A percentile compares a stretch with the other conserved stretches of the same genome.
Evolutionary conservation across 2,329 filamentous ascomycete genomes (phyloP).

Genomic region (Beauveria sp.): DNA sequence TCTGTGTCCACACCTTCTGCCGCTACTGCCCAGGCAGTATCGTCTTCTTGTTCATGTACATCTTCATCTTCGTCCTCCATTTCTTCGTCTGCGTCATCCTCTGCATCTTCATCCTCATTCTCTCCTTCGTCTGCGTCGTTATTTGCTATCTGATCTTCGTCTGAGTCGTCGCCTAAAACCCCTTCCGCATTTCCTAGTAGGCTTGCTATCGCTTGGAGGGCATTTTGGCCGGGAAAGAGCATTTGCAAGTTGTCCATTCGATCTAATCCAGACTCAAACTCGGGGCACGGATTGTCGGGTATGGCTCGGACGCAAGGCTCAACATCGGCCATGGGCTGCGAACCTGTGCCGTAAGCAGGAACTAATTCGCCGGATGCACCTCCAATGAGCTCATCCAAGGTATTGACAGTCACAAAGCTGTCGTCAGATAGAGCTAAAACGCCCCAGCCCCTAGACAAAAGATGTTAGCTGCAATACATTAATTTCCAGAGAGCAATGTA

Average conservation of each 20-base stretch:
- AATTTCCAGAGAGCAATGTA: constrained; percentile 11
- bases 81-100: constrained; percentile 14
- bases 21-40: background rate
- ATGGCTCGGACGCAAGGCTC: constrained; percentile 15
- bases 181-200: background rate
- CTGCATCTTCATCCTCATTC: background rate
- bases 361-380: constrained; percentile 16
- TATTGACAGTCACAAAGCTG: constrained; percentile 32
- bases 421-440: constrained; percentile 37
- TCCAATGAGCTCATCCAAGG: constrained; percentile 27
- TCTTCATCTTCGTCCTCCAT: background rate
- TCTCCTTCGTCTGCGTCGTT: constrained; percentile 11
- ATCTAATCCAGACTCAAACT: background rate
- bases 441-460: constrained; percentile 37
- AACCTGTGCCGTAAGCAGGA: background rate
- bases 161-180: background rate
- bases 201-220: constrained; percentile 1
- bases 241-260: background rate
- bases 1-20: background rate
- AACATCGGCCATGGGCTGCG: constrained; percentile 21
- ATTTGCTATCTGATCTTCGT: background rate
- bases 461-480: background rate
- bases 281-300: constrained; percentile 23
- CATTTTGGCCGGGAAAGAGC: background rate
- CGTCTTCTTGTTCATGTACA: background rate